Conservation (phyloP, 1,139 yeast genomes). For the Kodamaea anthophila region DNA sequence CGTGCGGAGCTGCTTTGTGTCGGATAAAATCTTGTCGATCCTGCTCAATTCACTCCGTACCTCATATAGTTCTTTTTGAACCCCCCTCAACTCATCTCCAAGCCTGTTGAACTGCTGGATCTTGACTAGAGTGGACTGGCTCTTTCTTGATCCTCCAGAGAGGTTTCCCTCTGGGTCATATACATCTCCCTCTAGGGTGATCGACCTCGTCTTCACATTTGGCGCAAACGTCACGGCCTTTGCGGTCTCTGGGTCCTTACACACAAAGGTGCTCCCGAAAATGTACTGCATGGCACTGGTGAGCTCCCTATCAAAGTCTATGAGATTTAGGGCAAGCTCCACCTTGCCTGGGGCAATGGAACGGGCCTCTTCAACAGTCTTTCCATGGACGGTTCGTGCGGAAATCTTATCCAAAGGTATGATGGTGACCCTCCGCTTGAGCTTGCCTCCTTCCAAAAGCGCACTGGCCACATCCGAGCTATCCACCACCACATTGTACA, state of each 20-base stretch:
- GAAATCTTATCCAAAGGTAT: conserved; percentile 86
- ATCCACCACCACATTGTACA: conserved; percentile 89
- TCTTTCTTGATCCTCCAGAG: conserved; percentile 86
- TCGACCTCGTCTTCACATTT: conserved; percentile 72
- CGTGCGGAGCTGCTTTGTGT: conserved; percentile 57
- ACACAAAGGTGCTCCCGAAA: conserved; percentile 82
- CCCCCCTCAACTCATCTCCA: conserved; percentile 30
- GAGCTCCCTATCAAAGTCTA: conserved; percentile 68
- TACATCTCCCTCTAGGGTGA: conserved; percentile 87
- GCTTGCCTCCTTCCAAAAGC: conserved; percentile 69
- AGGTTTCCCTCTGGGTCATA: conserved; percentile 96
- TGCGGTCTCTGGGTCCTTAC: conserved; percentile 85
- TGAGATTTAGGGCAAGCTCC: conserved; percentile 75
- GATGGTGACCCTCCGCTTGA: conserved; percentile 80
- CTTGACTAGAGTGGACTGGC: conserved; percentile 50
- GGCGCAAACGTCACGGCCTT: conserved; percentile 84
- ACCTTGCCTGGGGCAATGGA: conserved; percentile 74
- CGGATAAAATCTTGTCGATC: conserved; percentile 43
- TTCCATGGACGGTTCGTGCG: conserved; percentile 43
- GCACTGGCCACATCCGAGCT: conserved; percentile 79
- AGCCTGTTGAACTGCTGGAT: conserved; percentile 66
- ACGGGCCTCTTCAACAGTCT: conserved; percentile 55
- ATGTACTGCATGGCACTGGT: conserved; percentile 84
- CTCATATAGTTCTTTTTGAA: conserved; percentile 34
- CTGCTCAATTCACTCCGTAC: conserved; percentile 37